Percentiles rank a stretch among this genome's conserved stretches.
These are phyloP conservation scores for Melampsora americana DNA, from an alignment of 1,284 basidiomycete genomes.

Conservation along the genomic window DNA sequence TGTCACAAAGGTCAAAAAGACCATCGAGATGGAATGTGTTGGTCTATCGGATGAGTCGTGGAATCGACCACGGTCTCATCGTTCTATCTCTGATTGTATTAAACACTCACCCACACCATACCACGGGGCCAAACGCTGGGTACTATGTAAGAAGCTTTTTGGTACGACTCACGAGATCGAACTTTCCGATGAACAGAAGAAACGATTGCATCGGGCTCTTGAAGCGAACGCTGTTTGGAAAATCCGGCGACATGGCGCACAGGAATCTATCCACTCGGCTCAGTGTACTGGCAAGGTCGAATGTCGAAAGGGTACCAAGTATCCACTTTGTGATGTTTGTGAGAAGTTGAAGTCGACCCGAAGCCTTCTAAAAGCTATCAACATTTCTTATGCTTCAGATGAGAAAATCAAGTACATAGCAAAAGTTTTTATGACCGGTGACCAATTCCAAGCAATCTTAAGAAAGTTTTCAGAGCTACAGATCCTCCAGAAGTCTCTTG, in stretches of 20 bases:
- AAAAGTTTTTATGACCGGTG: too few relatives aligned
- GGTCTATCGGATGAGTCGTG: slow-evolving; percentile 10
- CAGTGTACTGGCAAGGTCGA: too few relatives aligned
- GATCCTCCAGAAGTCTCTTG: too few relatives aligned
- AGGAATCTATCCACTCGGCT: too few relatives aligned
- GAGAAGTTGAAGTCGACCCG: too few relatives aligned
- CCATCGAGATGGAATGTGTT: not conserved
- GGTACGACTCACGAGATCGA: not conserved
- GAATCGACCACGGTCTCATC: not conserved
- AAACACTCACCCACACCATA: not conserved
- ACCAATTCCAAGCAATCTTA: too few relatives aligned
- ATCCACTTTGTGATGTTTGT: too few relatives aligned
- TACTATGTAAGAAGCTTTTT: not conserved
- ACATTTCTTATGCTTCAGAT: too few relatives aligned
- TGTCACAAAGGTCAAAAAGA: not conserved
- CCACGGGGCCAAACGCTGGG: slow-evolving; percentile 7
- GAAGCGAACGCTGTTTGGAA: slow-evolving; percentile 6
- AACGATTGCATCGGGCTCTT: not conserved
- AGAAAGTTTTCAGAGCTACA: too few relatives aligned
- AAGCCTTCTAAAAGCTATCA: too few relatives aligned
- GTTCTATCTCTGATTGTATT: slow-evolving; percentile 2
- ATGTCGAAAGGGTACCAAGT: too few relatives aligned
- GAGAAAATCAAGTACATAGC: too few relatives aligned
- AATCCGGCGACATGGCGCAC: not conserved
- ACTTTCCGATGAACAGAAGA: not conserved